Evolutionary conservation across 2,329 filamentous ascomycete genomes (phyloP), one percentile per base, ranked within the genome.

Genomic region (Xylaria sp.): DNA sequence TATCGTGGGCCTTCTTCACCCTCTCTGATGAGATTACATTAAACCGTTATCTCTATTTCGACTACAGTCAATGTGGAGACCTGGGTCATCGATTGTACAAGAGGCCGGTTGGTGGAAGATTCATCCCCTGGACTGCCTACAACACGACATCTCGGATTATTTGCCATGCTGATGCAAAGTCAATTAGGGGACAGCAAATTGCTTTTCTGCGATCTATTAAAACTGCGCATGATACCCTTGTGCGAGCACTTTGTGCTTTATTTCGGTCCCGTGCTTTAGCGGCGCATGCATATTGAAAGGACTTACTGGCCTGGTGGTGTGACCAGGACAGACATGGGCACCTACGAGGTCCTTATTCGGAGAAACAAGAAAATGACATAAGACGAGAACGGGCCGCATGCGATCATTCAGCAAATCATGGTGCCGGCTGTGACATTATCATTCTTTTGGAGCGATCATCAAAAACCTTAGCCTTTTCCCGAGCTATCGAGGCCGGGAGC

Each of bases 11-110:
- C 63, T 2, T 66, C 71, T 15, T 73, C 76, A 1, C 69, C 75
- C 32, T 68, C 74, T 6, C 68, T 76, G 34, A 65, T 68, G 54
- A 71, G 73, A 52, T 69, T 64, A 25, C 68, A 70, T 20, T 72
- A 70, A 67, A 61, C 7, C 58, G 23, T 54, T 68, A 51, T 62
- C 66, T 37, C 69, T 65, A n/a, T 68, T 58, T 34, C 56, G 64
- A n/a, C 60, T 39, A 20, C 56, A 73, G 52, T 68, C 65, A 46
- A 70, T 60, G 41, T 59, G 56, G 34, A 51, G 15, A 58, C 71
- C 57, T 54, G 37, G 20, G 54, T 50, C 34, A 48, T 34, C 51
- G 18, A 56, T 34, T 7, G 28, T 28, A 12, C 20, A 32, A 44
- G n/a, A 54, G 4, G 15, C 20, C 13, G 34, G 23, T 28, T 25